phyloP scores from a whole-genome alignment of 2,329 filamentous ascomycete genomes.

The Chaetomium strumarium region DNA sequence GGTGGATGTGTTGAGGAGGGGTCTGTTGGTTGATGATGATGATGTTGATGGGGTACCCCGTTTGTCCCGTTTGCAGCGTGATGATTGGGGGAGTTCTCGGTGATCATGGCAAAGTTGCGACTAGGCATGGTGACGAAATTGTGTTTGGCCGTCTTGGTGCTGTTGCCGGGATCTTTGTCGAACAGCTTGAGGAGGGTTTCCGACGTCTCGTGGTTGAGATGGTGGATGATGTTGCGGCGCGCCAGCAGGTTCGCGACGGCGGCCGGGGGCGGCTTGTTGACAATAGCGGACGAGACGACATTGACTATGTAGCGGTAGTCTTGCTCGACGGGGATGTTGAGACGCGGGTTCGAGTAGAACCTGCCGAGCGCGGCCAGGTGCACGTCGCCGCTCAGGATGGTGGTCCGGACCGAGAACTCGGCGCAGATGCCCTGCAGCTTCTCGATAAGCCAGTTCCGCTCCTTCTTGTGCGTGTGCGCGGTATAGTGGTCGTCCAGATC shows the following conservation, averaged over 20 bases:
- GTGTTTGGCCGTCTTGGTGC: constrained; percentile 63
- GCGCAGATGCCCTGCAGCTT: constrained; percentile 77
- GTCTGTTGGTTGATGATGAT: not conserved
- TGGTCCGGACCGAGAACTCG: constrained; percentile 82
- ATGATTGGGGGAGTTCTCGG: constrained; percentile 67
- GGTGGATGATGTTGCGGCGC: constrained; percentile 76
- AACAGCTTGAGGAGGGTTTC: constrained; percentile 95
- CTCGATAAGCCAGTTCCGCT: constrained; percentile 72
- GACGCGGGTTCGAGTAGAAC: constrained; percentile 85
- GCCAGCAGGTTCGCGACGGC: constrained; percentile 87
- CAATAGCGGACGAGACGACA: constrained; percentile 88
- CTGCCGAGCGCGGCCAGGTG: constrained; percentile 87
- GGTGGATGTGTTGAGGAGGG: not conserved
- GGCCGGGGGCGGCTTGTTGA: constrained; percentile 86
- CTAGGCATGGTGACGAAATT: constrained; percentile 89
- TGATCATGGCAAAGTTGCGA: constrained; percentile 87
- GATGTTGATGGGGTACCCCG: not conserved
- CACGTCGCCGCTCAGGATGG: constrained; percentile 89
- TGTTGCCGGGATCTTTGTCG: constrained; percentile 74
- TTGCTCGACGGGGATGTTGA: constrained; percentile 68
- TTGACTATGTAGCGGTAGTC: constrained; percentile 96
- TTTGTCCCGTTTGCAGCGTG: not conserved
- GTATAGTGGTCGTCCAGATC: constrained; percentile 97
- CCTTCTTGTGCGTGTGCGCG: constrained; percentile 81
- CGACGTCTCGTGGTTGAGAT: constrained; percentile 67